Evolutionary conservation across 2,329 filamentous ascomycete species (phyloP).

Genomic region (Neofusicoccum laricinum): DNA sequence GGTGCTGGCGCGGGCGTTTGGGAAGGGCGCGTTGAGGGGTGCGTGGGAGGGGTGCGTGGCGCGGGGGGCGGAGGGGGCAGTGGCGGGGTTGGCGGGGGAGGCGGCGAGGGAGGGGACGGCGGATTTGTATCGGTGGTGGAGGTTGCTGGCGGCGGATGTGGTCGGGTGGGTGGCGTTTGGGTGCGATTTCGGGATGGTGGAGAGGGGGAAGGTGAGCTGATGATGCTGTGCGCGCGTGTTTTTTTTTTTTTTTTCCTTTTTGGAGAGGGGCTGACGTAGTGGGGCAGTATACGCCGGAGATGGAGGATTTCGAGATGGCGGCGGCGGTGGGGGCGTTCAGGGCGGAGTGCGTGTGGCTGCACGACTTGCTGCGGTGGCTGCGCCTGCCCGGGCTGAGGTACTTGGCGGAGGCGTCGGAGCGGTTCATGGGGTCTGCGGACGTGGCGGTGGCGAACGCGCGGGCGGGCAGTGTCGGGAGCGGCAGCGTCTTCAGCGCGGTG

Average conservation of each 20-base stretch:
- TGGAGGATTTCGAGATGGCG: neutral
- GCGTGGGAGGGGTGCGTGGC: slow-evolving; percentile 33
- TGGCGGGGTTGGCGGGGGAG: slow-evolving; percentile 39
- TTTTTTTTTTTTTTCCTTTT: no score
- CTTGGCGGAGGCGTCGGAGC: no score
- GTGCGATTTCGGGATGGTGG: slow-evolving; percentile 5
- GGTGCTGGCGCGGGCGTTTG: neutral
- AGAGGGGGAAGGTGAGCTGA: neutral
- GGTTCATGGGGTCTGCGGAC: neutral
- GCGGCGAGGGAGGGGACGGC: slow-evolving; percentile 28
- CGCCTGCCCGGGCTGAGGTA: neutral
- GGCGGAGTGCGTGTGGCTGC: neutral
- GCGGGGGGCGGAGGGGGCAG: slow-evolving; percentile 31
- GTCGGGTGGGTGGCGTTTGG: slow-evolving; percentile 54
- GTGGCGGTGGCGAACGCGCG: neutral
- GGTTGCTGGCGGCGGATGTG: slow-evolving; percentile 53
- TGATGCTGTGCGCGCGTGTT: no score
- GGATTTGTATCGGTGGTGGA: slow-evolving; percentile 49
- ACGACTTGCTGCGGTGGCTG: neutral
- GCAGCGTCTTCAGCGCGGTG: neutral
- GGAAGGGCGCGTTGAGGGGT: slow-evolving; percentile 41
- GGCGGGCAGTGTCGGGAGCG: neutral
- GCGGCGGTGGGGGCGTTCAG: neutral
- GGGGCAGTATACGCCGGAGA: neutral
- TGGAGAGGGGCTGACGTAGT: neutral